Percentiles rank a stretch among this genome's conserved stretches.
Evolutionary conservation across 73 alveolate species (phyloP).

Genomic region (Symbiodinium pilosum): DNA sequence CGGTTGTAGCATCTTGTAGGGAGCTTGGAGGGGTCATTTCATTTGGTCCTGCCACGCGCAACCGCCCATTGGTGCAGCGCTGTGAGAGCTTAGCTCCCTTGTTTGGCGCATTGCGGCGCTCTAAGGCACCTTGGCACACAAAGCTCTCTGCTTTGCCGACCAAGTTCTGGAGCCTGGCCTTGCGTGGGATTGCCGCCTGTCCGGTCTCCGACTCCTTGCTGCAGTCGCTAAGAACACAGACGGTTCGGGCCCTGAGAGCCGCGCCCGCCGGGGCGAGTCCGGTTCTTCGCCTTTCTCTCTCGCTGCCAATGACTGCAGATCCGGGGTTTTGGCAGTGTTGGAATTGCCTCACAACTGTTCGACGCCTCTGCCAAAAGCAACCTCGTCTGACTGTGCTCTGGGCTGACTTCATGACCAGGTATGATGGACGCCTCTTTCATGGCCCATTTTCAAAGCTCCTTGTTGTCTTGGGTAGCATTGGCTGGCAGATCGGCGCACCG

Average conservation of each 20-base stretch:
- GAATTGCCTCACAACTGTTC: neutral
- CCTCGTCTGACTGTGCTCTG: neutral
- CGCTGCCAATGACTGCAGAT: neutral
- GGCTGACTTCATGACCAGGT: neutral
- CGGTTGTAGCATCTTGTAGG: neutral
- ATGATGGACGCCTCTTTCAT: neutral
- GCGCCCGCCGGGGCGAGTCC: neutral
- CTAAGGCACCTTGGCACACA: neutral
- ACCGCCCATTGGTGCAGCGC: neutral
- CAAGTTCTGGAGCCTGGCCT: neutral
- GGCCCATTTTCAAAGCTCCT: slow-evolving; percentile 27
- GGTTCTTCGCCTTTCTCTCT: neutral
- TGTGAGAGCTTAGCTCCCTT: neutral
- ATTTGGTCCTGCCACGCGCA: neutral
- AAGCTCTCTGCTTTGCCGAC: neutral
- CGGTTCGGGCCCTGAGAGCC: neutral
- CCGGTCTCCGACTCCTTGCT: neutral
- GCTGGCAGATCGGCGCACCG: neutral
- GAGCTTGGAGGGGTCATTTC: slow-evolving; percentile 14
- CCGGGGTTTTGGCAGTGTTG: neutral
- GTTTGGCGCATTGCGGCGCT: neutral
- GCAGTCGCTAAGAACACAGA: neutral
- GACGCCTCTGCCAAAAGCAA: neutral
- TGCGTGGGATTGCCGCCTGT: neutral
- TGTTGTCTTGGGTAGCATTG: neutral